Evolutionary conservation across 2,329 filamentous ascomycete species (phyloP).

Genomic region (Huntiella savannae): DNA sequence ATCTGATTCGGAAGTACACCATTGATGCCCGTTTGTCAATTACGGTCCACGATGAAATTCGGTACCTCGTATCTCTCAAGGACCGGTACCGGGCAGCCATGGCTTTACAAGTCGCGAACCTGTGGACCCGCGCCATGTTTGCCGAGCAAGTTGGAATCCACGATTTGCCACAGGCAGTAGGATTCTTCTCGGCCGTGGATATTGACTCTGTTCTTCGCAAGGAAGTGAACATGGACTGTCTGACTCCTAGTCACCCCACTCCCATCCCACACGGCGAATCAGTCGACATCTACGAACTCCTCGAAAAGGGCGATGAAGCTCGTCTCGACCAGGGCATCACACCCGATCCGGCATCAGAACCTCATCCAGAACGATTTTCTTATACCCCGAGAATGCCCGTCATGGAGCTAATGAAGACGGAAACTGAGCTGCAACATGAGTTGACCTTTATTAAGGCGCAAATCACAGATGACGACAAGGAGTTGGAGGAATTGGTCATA

Average conservation of each 20-base stretch:
- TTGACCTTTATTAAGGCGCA: slow-evolving; percentile 64
- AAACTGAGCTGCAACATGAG: slow-evolving; percentile 25
- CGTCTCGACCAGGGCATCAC: slow-evolving; percentile 45
- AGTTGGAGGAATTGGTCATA: slow-evolving; percentile 54
- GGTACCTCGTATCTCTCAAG: slow-evolving; percentile 69
- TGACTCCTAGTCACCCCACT: slow-evolving; percentile 69
- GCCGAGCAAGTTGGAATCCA: slow-evolving; percentile 90
- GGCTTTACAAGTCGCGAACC: slow-evolving; percentile 80
- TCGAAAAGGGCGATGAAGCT: slow-evolving; percentile 52
- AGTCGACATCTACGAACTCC: slow-evolving; percentile 60
- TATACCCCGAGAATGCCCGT: slow-evolving; percentile 60
- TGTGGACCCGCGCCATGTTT: slow-evolving; percentile 98
- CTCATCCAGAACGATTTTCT: slow-evolving; percentile 38
- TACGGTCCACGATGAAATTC: slow-evolving; percentile 93
- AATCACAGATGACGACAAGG: slow-evolving; percentile 53
- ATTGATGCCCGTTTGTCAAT: slow-evolving; percentile 72
- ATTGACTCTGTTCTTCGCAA: slow-evolving; percentile 92
- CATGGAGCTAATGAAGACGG: slow-evolving; percentile 47
- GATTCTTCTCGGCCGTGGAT: slow-evolving; percentile 89
- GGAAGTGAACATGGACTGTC: slow-evolving; percentile 93
- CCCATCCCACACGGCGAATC: slow-evolving; percentile 73
- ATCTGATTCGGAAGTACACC: slow-evolving; percentile 68
- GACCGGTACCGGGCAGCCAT: slow-evolving; percentile 82
- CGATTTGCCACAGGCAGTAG: slow-evolving; percentile 82
- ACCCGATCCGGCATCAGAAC: slow-evolving; percentile 32